These are phyloP conservation scores for Tylopilus cervinicoccineus DNA, from an alignment of 768 basidiomycete species.

Conservation along the genomic window DNA sequence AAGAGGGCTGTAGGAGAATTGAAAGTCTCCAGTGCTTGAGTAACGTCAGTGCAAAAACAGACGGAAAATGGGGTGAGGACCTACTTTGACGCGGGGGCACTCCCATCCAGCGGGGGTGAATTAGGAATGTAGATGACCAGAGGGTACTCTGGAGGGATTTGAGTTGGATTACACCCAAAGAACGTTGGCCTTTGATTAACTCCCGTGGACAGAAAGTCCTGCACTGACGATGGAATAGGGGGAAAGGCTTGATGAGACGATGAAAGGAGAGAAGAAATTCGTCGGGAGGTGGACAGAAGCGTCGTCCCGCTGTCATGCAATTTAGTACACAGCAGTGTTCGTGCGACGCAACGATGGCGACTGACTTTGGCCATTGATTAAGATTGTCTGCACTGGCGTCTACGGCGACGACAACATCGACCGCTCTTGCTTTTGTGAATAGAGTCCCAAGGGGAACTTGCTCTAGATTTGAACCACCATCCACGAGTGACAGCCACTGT, in stretches of 20 bases:
- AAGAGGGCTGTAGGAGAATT: constrained; percentile 53
- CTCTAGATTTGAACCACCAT: constrained; percentile 66
- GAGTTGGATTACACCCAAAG: constrained; percentile 67
- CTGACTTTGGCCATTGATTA: constrained; percentile 67
- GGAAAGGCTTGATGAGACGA: constrained; percentile 60
- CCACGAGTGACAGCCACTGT: constrained; percentile 59
- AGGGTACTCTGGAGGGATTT: constrained; percentile 53
- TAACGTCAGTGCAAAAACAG: constrained; percentile 4
- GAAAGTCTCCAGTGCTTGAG: constrained; percentile 52
- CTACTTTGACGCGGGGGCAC: constrained; percentile 62
- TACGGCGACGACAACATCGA: constrained; percentile 76
- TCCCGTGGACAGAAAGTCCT: constrained; percentile 54
- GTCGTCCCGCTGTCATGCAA: constrained; percentile 46
- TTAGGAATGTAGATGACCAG: constrained; percentile 75
- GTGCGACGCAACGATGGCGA: neutral
- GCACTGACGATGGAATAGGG: constrained; percentile 50
- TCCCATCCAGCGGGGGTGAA: constrained; percentile 63
- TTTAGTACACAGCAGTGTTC: neutral
- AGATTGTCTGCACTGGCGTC: constrained; percentile 62
- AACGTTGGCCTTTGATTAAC: constrained; percentile 69
- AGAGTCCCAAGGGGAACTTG: constrained; percentile 70
- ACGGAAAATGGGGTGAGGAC: neutral
- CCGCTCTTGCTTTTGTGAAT: constrained; percentile 59
- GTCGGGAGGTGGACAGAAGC: constrained; percentile 40
- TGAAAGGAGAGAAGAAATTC: constrained; percentile 41